Conservation (phyloP, 73 alveolate species). For the Symbiodinium pilosum region DNA sequence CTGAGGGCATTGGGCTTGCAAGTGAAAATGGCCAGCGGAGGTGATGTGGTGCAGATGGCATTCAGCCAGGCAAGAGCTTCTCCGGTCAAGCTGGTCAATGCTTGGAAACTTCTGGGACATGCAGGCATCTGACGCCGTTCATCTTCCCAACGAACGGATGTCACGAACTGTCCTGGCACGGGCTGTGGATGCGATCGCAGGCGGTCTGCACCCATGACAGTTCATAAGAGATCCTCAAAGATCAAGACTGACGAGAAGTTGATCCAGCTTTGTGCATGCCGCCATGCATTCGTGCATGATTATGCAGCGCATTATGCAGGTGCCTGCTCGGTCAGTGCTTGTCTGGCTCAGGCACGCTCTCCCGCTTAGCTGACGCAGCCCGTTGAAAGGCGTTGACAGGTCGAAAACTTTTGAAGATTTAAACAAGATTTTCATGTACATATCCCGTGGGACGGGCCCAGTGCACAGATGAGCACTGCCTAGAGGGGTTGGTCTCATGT, state of each 20-base stretch:
- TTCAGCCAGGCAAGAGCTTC: slow-evolving; percentile 43
- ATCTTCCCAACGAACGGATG: slow-evolving; percentile 90
- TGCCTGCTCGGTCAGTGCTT: too few species aligned
- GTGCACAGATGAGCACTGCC: not conserved
- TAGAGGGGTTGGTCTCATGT: too few species aligned
- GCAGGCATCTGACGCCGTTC: slow-evolving; percentile 93
- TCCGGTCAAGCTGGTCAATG: not conserved
- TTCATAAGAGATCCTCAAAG: too few species aligned
- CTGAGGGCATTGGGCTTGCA: too few species aligned
- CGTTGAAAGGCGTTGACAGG: not conserved
- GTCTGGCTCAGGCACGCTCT: not conserved
- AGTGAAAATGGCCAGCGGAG: too few species aligned
- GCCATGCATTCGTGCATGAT: too few species aligned
- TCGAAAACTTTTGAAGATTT: too few species aligned
- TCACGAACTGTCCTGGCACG: slow-evolving; percentile 80
- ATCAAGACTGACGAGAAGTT: too few species aligned
- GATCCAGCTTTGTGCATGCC: too few species aligned
- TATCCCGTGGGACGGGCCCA: not conserved
- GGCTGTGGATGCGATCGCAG: slow-evolving; percentile 88
- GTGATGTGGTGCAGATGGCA: slow-evolving; percentile 91
- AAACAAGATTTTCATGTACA: not conserved
- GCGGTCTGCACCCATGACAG: not conserved
- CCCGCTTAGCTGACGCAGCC: not conserved
- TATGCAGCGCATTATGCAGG: too few species aligned
- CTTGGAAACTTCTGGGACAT: not conserved